Conservation (phyloP, 768 basidiomycete species). For the Agrocybe pediades region DNA sequence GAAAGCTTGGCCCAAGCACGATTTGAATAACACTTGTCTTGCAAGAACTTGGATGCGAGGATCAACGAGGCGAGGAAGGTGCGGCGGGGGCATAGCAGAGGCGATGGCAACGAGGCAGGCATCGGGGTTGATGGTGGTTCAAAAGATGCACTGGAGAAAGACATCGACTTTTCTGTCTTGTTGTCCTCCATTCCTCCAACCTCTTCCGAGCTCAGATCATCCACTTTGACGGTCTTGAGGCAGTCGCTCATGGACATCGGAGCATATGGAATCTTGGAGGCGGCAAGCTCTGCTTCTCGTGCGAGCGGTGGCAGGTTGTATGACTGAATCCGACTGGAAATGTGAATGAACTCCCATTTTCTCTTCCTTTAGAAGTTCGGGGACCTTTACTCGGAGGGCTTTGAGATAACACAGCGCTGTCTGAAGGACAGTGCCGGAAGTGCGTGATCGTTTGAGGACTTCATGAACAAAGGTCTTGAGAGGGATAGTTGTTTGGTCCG, state of each 20-base stretch:
- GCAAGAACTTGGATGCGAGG: constrained; percentile 88
- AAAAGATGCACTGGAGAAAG: constrained; percentile 11
- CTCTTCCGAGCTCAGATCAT: constrained; percentile 28
- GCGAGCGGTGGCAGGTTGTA: constrained; percentile 44
- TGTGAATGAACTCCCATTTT: constrained; percentile 43
- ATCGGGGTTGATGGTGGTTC: constrained; percentile 16
- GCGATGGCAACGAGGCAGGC: constrained; percentile 59
- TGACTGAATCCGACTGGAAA: constrained; percentile 43
- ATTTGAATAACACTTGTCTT: constrained; percentile 93
- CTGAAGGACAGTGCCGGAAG: constrained; percentile 81
- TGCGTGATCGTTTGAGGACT: constrained; percentile 83
- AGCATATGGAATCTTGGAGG: constrained; percentile 12
- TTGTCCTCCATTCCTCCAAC: constrained; percentile 9
- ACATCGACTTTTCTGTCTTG: background rate
- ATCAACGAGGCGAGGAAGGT: constrained; percentile 89
- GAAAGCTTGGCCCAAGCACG: constrained; percentile 95
- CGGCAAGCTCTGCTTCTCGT: constrained; percentile 35
- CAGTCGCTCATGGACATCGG: constrained; percentile 22
- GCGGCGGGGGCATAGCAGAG: constrained; percentile 84
- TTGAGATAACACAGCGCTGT: constrained; percentile 88
- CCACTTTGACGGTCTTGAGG: constrained; percentile 46
- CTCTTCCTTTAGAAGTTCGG: constrained; percentile 59
- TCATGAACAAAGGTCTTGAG: constrained; percentile 85
- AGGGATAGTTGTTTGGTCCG: constrained; percentile 48
- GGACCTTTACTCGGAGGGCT: constrained; percentile 70